Base-by-base conservation (phyloP, 805 yeast genomes). In the Diddensiella transvaalensis region DNA sequence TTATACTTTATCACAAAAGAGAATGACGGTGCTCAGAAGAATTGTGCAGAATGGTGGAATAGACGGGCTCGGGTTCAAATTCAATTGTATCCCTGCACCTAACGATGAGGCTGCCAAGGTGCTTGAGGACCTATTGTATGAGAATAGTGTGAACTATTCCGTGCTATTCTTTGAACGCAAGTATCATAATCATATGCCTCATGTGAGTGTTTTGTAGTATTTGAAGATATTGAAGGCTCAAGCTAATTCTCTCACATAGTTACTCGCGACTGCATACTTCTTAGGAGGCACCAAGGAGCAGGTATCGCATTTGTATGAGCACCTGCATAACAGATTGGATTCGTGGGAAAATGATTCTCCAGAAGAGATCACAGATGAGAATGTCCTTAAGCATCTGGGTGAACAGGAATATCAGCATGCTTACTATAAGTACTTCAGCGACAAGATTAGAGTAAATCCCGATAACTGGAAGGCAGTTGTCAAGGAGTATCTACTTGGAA, bases 301-400 rank as follows among this genome's bases (percentile, higher is more conserved):
- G 22, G 51, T 70, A 26, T 47, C 56, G 3, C 52, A 48, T 1
- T 43, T 65, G 2, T 70, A 55, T 46, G 72, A 68, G 42, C 47
- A 50, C 18, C 47, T 46, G 6, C 55, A 57, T 10, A 41, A 49
- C 22, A n/a, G 51, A 2, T 53, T 65, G 29, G 47, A 37, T 29
- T 49, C 30, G 4, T 69, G 73, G 72, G 59, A 65, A n/a, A 71
- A 68, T 29, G 72, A 68, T 42, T 56, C 59, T 35, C 72, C 73
- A 0, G 58, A 57, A 10, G 74, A 65, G 24, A 68, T 70, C 19
- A 65, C 69, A 0, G 61, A 58, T 39, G 63, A 59, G 29, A 67
- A 67, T 19, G 59, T 70, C 52, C 43, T 50, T 10, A 58, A 60
- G 21, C 62, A 54, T 35, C 52, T 56, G 24, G 72, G 72, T 13